Base-by-base conservation (phyloP, 106 monocot genomes). In the Dendrobium officinale region DNA sequence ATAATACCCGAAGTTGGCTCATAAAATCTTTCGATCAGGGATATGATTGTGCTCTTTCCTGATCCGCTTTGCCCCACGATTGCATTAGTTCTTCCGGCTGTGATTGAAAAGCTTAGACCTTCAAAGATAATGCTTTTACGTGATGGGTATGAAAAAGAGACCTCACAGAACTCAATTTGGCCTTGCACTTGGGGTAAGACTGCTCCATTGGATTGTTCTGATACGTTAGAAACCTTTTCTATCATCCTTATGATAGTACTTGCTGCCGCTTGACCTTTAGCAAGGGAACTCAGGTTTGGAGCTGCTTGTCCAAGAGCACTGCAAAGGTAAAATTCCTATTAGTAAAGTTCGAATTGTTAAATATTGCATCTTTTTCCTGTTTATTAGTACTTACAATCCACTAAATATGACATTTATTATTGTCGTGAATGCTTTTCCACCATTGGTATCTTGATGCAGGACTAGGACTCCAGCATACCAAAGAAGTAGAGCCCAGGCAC, bases 391-490 rank as follows among this genome's bases (percentile, higher is more conserved):
- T 86, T 80, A 89, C 89, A 89, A 79, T 20, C 89, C 89, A 80
- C 89, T 81, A 55, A 89, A 79, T 70, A 89, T 85, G 26, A 81
- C 87, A 80, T 84, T 82, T 26, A 89, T 77, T 40, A 89, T 87
- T 18, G 89, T 84, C 7, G 89, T 87, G 73, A 89, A 87, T 42
- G 87, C 89, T 59, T 89, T 85, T 3, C 85, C 89, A 67, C 89
- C 89, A 82, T 84, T 81, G 4, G 87, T 87, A 42, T 76, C 72
- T 9, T 82, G 77, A 78, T 80, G 78, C 55, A 47, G 41, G 33
- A 89, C 84, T 43, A 89, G 77, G 20, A 89, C 72, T 9, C 89
- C 87, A 45, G 87, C 86, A 49, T 87, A 85, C 89, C 89, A 89
- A 72, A 89, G 79, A 13, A 87, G 81, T 17, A 89, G 73, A 2